Conservation (phyloP, 108 stramenopile genomes). For the Parietichytrium sp. region DNA sequence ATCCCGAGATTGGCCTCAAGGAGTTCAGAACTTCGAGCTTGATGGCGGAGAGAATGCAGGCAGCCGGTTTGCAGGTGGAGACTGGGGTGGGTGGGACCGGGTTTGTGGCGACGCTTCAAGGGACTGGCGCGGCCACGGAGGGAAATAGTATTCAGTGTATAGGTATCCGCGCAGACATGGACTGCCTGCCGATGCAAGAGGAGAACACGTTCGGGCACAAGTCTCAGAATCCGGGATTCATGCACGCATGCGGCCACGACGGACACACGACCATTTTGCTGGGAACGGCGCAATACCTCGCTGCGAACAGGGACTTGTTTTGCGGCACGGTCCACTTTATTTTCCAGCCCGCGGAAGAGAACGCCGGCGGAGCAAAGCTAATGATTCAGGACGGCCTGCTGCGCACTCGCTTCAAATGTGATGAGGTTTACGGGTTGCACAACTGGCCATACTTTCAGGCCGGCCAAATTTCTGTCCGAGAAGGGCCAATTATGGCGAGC, state of each 20-base stretch:
- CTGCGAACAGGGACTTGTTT: constrained; percentile 45
- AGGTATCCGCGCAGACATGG: constrained; percentile 86
- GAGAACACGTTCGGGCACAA: constrained; percentile 59
- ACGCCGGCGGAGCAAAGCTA: constrained; percentile 76
- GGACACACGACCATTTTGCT: constrained; percentile 83
- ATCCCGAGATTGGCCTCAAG: constrained; percentile 39
- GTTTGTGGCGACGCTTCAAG: constrained; percentile 37
- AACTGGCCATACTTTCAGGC: constrained; percentile 72
- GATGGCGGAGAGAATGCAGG: constrained; percentile 4
- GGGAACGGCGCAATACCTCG: constrained; percentile 71
- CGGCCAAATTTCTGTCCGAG: constrained; percentile 70
- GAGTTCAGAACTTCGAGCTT: constrained; percentile 27
- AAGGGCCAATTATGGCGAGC: constrained; percentile 78
- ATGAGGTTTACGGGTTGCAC: constrained; percentile 79
- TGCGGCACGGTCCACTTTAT: constrained; percentile 75
- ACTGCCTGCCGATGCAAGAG: constrained; percentile 83
- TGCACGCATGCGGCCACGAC: constrained; percentile 96
- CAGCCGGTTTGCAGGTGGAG: constrained; percentile 33
- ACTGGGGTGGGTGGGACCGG: constrained; percentile 41
- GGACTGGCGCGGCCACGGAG: background rate
- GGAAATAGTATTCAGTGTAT: background rate
- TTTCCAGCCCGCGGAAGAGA: constrained; percentile 90
- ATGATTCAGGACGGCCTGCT: constrained; percentile 85
- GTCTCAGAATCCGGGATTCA: constrained; percentile 61
- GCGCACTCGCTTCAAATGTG: constrained; percentile 56